phyloP scores from a whole-genome alignment of 306 rosid genomes.

The Malus asiatica region DNA sequence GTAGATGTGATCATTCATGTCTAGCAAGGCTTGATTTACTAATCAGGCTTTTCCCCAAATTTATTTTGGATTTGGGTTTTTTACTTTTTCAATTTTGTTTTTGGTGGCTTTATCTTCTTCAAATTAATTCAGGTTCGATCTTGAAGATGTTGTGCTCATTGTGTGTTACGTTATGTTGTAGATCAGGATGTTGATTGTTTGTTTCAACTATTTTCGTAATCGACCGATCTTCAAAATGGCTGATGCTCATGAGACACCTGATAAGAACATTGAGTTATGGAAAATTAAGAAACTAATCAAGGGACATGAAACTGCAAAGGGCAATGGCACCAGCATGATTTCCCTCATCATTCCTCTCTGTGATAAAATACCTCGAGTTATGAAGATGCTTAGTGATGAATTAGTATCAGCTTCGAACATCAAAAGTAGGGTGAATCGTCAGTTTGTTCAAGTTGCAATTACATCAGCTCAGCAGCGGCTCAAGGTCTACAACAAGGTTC shows the following conservation, averaged over 20 bases:
- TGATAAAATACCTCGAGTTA: conserved; percentile 34
- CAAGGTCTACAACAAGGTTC: conserved; percentile 54
- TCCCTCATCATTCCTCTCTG: conserved; percentile 53
- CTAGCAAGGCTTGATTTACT: no score
- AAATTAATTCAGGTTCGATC: neutral
- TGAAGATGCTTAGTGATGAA: conserved; percentile 46
- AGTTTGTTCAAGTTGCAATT: conserved; percentile 51
- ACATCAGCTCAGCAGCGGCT: conserved; percentile 56
- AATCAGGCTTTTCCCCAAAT: no score
- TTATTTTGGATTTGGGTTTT: no score
- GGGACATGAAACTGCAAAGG: conserved; percentile 46
- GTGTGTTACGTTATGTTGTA: neutral
- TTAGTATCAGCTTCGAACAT: conserved; percentile 58
- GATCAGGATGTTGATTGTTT: neutral
- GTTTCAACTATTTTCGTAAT: neutral
- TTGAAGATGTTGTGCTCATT: neutral
- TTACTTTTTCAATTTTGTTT: no score
- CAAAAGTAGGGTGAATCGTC: conserved; percentile 54
- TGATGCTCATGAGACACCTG: conserved; percentile 33
- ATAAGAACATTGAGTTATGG: conserved; percentile 56
- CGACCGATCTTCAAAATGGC: conserved; percentile 18
- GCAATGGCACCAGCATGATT: conserved; percentile 65
- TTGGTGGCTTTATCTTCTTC: neutral
- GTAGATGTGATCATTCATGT: no score
- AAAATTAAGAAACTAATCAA: conserved; percentile 53